Evolutionary conservation across 805 yeast species (phyloP).

Genomic region (Saturnispora saitoi): DNA sequence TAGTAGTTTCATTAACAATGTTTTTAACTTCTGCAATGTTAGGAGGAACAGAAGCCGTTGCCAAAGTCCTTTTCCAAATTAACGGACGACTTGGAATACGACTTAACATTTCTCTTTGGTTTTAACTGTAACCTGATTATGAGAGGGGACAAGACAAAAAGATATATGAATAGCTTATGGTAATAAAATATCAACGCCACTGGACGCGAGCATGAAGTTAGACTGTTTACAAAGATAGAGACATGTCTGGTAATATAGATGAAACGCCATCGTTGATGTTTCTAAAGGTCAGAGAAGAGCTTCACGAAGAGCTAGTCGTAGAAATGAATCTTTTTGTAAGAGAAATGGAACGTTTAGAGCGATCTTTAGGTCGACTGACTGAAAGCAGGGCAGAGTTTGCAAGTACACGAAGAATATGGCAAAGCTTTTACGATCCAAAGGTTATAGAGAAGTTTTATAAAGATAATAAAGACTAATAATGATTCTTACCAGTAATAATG

Average conservation of each 20-base stretch:
- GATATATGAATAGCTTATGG: not conserved
- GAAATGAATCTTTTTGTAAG: slow-evolving; percentile 12
- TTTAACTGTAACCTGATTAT: too few relatives aligned
- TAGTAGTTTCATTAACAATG: slow-evolving; percentile 22
- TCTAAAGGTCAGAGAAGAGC: slow-evolving; percentile 9
- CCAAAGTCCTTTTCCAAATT: not conserved
- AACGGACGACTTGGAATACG: not conserved
- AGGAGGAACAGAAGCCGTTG: not conserved
- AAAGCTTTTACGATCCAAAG: slow-evolving; percentile 18
- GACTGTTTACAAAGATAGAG: not conserved
- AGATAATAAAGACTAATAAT: slow-evolving; percentile 17
- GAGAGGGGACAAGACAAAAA: not conserved
- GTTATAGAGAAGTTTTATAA: slow-evolving; percentile 12
- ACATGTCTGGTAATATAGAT: not conserved
- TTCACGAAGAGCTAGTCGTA: not conserved
- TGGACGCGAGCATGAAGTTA: not conserved
- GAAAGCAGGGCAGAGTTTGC: slow-evolving; percentile 2
- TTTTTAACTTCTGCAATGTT: not conserved
- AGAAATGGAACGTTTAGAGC: slow-evolving; percentile 9
- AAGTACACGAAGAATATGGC: slow-evolving; percentile 17
- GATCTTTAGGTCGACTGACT: slow-evolving; percentile 9
- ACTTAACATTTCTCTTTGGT: not conserved
- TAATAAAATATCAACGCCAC: not conserved
- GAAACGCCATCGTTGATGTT: slow-evolving; percentile 3
- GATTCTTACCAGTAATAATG: slow-evolving; percentile 48